Percentiles rank a stretch among this genome's conserved stretches.
phyloP scores from a whole-genome alignment of 2,329 filamentous ascomycete genomes.

The Colletotrichum lupini region DNA sequence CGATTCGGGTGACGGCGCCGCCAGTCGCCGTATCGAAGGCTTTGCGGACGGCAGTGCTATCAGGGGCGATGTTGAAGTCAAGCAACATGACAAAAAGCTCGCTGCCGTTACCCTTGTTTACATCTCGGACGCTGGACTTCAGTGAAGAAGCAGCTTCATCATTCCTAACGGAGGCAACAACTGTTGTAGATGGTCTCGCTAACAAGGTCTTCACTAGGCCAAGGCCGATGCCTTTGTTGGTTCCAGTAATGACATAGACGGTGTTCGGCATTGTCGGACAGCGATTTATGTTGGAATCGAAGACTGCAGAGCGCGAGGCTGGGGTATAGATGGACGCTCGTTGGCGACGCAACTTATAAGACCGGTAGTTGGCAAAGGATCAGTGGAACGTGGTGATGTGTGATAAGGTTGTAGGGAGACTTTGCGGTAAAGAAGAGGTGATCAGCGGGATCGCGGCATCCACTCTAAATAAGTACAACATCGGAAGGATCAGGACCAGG shows the following conservation, averaged over 20 bases:
- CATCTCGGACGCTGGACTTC: conserved; percentile 28
- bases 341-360: not conserved
- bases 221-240: conserved; percentile 53
- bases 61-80: conserved; percentile 46
- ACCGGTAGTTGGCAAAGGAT: not conserved
- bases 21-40: conserved; percentile 42
- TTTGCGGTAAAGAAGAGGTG: not conserved
- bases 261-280: conserved; percentile 36
- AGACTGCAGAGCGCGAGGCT: too few species aligned
- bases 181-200: conserved; percentile 64
- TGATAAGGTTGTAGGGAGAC: not conserved
- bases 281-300: not conserved
- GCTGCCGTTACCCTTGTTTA: conserved; percentile 43
- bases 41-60: conserved; percentile 35
- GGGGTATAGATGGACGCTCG: not conserved
- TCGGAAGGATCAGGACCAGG: not conserved
- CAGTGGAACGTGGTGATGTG: not conserved
- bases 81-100: conserved; percentile 49
- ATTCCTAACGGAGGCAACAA: conserved; percentile 51
- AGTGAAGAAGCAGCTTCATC: conserved; percentile 36
- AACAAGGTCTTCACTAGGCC: conserved; percentile 50
- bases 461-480: conserved; percentile 6
- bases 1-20: conserved; percentile 52
- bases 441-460: not conserved
- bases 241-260: conserved; percentile 52